Conservation (phyloP, 345 rosid species). For the Laguncularia racemosa region DNA sequence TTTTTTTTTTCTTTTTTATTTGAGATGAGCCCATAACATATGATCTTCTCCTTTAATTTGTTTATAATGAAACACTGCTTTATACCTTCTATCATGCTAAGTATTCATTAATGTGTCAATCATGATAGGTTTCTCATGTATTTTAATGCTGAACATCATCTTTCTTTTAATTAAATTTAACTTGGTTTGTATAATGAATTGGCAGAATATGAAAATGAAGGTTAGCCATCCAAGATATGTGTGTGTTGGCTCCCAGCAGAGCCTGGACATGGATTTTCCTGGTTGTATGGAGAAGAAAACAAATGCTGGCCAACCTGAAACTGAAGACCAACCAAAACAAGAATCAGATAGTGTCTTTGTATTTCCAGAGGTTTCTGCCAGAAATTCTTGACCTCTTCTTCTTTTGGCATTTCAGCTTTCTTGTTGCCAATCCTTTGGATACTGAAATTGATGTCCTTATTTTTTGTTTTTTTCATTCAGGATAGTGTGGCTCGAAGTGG, state of each 20-base stretch:
- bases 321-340: conserved; percentile 22
- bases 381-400: conserved; percentile 12
- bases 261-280: conserved; percentile 45
- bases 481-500: conserved; percentile 46
- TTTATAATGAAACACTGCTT: neutral
- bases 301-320: conserved; percentile 22
- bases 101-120: neutral
- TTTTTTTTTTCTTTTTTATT: too few species aligned
- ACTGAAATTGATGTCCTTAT: conserved; percentile 5
- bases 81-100: neutral
- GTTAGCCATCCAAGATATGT: conserved; percentile 76
- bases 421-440: too few species aligned
- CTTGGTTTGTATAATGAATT: conserved; percentile 8
- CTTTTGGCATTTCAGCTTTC: conserved; percentile 4
- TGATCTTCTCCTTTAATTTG: neutral
- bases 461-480: conserved; percentile 37
- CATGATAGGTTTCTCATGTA: neutral
- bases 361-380: conserved; percentile 74
- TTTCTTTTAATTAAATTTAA: neutral
- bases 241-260: conserved; percentile 42
- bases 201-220: conserved; percentile 95
- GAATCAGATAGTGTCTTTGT: conserved; percentile 36
- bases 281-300: conserved; percentile 57
- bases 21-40: too few species aligned
- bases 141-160: neutral